Percentiles rank a stretch among this genome's conserved stretches.
Evolutionary conservation across 768 basidiomycete species (phyloP).

Genomic region (Asterophora parasitica): DNA sequence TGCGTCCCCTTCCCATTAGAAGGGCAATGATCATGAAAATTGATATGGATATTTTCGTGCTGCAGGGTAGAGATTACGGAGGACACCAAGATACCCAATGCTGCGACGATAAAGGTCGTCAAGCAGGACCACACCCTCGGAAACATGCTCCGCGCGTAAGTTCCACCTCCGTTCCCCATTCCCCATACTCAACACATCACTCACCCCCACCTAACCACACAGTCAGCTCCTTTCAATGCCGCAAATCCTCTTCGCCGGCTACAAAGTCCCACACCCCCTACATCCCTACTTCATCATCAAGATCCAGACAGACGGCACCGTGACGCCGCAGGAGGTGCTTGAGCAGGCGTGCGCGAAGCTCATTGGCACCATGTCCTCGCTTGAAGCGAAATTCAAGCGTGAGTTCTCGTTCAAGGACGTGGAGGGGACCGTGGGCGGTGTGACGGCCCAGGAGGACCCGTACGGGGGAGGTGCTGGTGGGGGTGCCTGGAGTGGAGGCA

Average conservation of each 20-base stretch:
- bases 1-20: slow-evolving; percentile 41
- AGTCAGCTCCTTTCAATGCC: slow-evolving; percentile 91
- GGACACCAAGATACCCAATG: slow-evolving; percentile 97
- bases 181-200: too few species aligned
- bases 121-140: slow-evolving; percentile 98
- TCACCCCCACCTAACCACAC: slow-evolving; percentile 7
- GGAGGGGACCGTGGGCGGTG: slow-evolving; percentile 36
- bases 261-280: slow-evolving; percentile 96
- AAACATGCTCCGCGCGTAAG: slow-evolving; percentile 93
- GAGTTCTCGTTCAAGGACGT: slow-evolving; percentile 79
- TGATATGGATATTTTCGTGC: neutral
- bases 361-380: slow-evolving; percentile 61
- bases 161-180: slow-evolving; percentile 18
- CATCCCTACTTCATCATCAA: slow-evolving; percentile 94
- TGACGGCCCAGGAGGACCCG: slow-evolving; percentile 37
- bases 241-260: slow-evolving; percentile 90
- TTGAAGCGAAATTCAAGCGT: slow-evolving; percentile 75
- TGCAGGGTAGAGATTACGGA: slow-evolving; percentile 83
- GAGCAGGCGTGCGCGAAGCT: slow-evolving; percentile 82
- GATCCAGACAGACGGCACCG: slow-evolving; percentile 87
- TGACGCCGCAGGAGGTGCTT: slow-evolving; percentile 77
- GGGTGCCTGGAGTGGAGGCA: slow-evolving; percentile 18
- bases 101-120: slow-evolving; percentile 88
- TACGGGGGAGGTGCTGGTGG: slow-evolving; percentile 34
- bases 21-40: neutral